Evolutionary conservation across 495 filamentous ascomycete species (phyloP), one percentile per base, ranked within the genome.

Genomic region (Neurospora africana): DNA sequence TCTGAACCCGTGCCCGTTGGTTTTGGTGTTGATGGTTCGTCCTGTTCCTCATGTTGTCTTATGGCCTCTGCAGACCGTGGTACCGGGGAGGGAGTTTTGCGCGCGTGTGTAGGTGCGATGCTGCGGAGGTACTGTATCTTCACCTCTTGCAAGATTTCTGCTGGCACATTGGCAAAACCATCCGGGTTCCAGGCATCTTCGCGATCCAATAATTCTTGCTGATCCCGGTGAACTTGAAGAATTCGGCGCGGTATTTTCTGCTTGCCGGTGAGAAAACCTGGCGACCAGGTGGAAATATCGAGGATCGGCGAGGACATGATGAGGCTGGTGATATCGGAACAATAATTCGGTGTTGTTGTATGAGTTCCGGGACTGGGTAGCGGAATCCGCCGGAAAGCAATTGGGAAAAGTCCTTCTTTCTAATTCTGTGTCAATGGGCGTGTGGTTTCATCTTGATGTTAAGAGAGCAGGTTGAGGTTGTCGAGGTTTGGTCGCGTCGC

Each of bases 191-290:
- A 86, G 1, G 82, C 79, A 37, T 87, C 82, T 19, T 78, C 72
- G 3, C 80, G 76, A 19, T 87, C 83, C 5, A 96, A 78, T 21
- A 94, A 77, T 23, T 82, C 75, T 68, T 81, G 79, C 76, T 97
- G 93, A 19, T 88, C 85, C 40, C 80, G 84, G 7, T 88, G 86
- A 65, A 93, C 87, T n/a, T 38, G 73, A 47, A 80, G 17, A 21
- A 53, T 74, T 2, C 68, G 73, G 17, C 41, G 73, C 11, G 37
- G 69, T 2, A 80, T 76, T 39, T 15, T 72, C 21, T 36, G 27
- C 9, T 27, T 39, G 5, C 53, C 36, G 11, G 7, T 1, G n/a
- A 36, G 4, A 1, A 6, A 13, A 7, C 2, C 17, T 11, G 75
- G 75, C 27, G 71, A 74, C 74, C 75, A 75, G 21, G 61, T 38